phyloP scores from a whole-genome alignment of 768 basidiomycete species.

The Agaricus bisporus region DNA sequence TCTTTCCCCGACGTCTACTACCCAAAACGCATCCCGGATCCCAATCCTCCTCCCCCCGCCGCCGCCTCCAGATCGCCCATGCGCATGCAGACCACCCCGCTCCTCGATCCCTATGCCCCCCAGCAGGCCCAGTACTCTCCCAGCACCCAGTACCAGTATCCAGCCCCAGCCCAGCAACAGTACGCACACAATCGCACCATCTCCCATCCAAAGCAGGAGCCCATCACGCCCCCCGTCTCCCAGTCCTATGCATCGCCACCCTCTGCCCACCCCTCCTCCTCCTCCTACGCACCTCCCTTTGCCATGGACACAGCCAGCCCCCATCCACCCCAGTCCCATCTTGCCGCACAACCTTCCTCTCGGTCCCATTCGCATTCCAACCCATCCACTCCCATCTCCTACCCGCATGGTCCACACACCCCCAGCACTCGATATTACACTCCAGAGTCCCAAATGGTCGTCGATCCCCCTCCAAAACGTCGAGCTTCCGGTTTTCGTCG shows the following conservation, averaged over 20 bases:
- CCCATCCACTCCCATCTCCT: slow-evolving; percentile 70
- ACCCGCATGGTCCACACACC: slow-evolving; percentile 45
- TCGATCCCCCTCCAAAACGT: slow-evolving; percentile 64
- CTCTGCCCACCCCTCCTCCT: slow-evolving; percentile 16
- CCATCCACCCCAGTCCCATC: slow-evolving; percentile 49
- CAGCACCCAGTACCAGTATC: slow-evolving; percentile 46
- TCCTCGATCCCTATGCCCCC: slow-evolving; percentile 68
- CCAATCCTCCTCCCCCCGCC: slow-evolving; percentile 37
- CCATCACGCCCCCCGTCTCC: slow-evolving; percentile 39
- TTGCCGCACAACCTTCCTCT: slow-evolving; percentile 39
- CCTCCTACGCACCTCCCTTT: slow-evolving; percentile 30
- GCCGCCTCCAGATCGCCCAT: slow-evolving; percentile 59
- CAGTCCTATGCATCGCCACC: slow-evolving; percentile 55
- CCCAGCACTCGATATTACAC: slow-evolving; percentile 51
- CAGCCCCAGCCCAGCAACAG: slow-evolving; percentile 27
- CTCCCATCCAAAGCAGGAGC: slow-evolving; percentile 51
- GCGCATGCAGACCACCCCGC: slow-evolving; percentile 42
- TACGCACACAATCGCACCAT: slow-evolving; percentile 52
- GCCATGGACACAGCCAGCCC: slow-evolving; percentile 64
- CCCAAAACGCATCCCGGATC: slow-evolving; percentile 49
- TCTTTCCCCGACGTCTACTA: slow-evolving; percentile 61
- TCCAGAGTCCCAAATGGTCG: slow-evolving; percentile 65
- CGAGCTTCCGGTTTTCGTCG: slow-evolving; percentile 74
- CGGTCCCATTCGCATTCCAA: slow-evolving; percentile 59
- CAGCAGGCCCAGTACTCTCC: slow-evolving; percentile 67